Conservation (phyloP, 495 filamentous ascomycete genomes). For the Geoglossum glabrum region DNA sequence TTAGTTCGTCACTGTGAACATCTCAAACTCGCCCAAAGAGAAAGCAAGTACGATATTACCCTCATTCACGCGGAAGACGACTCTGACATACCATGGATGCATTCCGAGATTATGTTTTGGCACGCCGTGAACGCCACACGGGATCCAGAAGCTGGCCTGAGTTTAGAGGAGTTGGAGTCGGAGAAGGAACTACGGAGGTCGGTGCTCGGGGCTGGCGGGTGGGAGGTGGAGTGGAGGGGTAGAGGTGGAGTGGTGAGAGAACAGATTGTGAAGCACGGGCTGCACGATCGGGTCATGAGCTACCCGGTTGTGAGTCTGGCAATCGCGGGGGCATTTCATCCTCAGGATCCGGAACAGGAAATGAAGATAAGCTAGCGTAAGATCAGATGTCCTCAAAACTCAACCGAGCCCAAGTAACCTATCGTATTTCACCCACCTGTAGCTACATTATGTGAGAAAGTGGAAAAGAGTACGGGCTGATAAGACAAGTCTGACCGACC, state of each 20-base stretch:
- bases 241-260: constrained; percentile 12
- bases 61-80: constrained; percentile 60
- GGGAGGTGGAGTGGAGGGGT: constrained; percentile 12
- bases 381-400: too few species aligned
- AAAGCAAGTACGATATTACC: constrained; percentile 10
- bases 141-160: constrained; percentile 8
- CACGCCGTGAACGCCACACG: constrained; percentile 32
- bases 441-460: too few species aligned
- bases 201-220: constrained; percentile 12
- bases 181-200: constrained; percentile 8
- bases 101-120: constrained; percentile 33
- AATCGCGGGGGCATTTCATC: not conserved
- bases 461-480: too few species aligned
- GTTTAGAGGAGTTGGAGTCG: constrained; percentile 10
- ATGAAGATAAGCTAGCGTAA: not conserved
- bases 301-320: constrained; percentile 16
- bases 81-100: constrained; percentile 48
- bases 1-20: constrained; percentile 9
- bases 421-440: too few species aligned
- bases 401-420: too few species aligned
- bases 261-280: constrained; percentile 15
- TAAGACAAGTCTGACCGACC: too few species aligned
- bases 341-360: not conserved
- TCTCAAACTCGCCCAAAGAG: constrained; percentile 4
- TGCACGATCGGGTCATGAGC: constrained; percentile 16